These are phyloP conservation scores for Lodderomyces elongisporus DNA, from an alignment of 1,139 yeast species.

Conservation along the genomic window DNA sequence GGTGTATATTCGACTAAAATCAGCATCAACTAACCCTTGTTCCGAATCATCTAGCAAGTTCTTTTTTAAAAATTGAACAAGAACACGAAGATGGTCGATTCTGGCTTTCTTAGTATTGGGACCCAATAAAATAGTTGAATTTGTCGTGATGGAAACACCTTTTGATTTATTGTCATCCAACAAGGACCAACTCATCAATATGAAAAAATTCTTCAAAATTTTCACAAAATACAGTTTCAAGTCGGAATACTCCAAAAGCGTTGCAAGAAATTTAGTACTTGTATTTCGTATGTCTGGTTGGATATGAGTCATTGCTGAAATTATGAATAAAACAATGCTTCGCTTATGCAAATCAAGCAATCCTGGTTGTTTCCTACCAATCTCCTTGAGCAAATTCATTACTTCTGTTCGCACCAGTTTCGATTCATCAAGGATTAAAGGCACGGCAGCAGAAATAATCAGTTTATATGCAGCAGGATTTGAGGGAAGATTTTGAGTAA, in stretches of 20 bases:
- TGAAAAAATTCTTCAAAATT: constrained; percentile 51
- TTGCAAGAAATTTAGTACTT: constrained; percentile 57
- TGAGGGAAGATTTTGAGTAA: constrained; percentile 44
- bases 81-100: constrained; percentile 38
- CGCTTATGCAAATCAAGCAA: constrained; percentile 65
- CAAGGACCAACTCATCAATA: constrained; percentile 59
- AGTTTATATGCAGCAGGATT: constrained; percentile 54
- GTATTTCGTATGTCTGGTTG: constrained; percentile 67
- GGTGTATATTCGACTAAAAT: constrained; percentile 11
- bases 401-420: constrained; percentile 60
- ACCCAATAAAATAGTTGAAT: constrained; percentile 28
- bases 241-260: constrained; percentile 48
- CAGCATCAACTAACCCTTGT: constrained; percentile 1
- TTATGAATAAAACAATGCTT: constrained; percentile 66
- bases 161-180: constrained; percentile 38
- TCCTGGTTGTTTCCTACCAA: constrained; percentile 49
- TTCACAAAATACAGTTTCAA: constrained; percentile 56
- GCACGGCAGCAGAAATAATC: constrained; percentile 51
- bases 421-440: constrained; percentile 59
- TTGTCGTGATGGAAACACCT: constrained; percentile 44
- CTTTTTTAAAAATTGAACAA: constrained; percentile 35
- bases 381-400: constrained; percentile 46
- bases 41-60: constrained; percentile 27
- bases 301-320: constrained; percentile 93
- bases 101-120: constrained; percentile 38